Conservation (phyloP, 371 early-diverging fungal genomes). For the Mortierella sp. region DNA sequence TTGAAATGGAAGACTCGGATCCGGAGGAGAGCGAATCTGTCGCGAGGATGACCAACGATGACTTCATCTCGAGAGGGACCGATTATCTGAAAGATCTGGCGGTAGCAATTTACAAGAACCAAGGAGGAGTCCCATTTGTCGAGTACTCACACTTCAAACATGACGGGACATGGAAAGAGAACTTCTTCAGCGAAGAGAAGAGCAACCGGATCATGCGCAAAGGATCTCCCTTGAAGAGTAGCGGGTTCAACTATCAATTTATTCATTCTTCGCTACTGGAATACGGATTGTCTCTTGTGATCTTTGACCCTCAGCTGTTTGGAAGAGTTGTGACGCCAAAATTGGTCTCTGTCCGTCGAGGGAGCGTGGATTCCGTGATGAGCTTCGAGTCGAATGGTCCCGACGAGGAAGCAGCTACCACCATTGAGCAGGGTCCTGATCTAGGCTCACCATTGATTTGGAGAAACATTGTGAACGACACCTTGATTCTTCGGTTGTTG, state of each 20-base stretch:
- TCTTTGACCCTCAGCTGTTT: background rate
- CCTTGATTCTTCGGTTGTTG: background rate
- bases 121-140: background rate
- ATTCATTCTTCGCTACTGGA: conserved; percentile 9
- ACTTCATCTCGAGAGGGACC: background rate
- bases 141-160: background rate
- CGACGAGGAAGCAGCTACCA: background rate
- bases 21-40: background rate
- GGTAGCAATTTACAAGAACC: background rate
- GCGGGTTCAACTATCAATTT: conserved; percentile 3
- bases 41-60: background rate
- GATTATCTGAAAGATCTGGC: conserved; percentile 4
- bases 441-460: background rate
- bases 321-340: too few species aligned
- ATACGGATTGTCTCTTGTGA: background rate
- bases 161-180: background rate
- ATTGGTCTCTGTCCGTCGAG: background rate
- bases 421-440: background rate
- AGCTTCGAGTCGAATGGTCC: background rate
- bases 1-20: background rate
- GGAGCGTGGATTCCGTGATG: background rate
- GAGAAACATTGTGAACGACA: background rate
- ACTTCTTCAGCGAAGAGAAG: background rate
- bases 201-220: background rate
- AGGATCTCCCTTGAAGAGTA: background rate